Evolutionary conservation across 176 grass and related monocot species (phyloP), one percentile per base, ranked within the genome.

Genomic region (Ampelocalamus luodianensis): DNA sequence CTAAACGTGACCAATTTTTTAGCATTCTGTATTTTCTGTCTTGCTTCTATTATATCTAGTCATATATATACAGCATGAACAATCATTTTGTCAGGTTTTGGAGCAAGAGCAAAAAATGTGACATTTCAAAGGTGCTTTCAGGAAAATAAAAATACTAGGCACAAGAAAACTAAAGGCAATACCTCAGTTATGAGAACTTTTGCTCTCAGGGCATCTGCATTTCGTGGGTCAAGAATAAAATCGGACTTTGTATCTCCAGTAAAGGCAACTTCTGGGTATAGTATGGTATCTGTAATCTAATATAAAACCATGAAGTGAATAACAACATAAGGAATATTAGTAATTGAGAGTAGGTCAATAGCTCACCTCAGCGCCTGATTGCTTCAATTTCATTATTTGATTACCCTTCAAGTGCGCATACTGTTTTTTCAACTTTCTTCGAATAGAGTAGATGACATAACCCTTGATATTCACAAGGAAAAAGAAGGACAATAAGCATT

Each of bases 121-220:
- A 45, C 23, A 74, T 3, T 74, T 10, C 26, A 65, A 65, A 26
- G 27, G 49, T 27, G 38, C 50, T 81, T 61, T 43, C 44, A 82
- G 6, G 12, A 24, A 71, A 66, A 78, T 14, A 78, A 36, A 71
- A 34, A 27, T 15, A 11, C 48, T 40, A 64, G 12, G 23, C 3
- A 79, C 37, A 79, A 51, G 24, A 48, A 78, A 10, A 42, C 50
- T 50, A 10, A 87, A 90, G 50, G 5, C n/a, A 46, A 68, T 92
- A 96, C 96, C 93, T 92, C 91, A 5, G 90, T 96, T 83, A 99
- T 96, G 38, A 94, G 88, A 79, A 99, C 53, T 87, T 96, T 99
- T 78, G 93, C 96, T 91, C 96, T 95, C 69, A 99, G 46, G 15
- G 86, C 96, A 92, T 99, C 96, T 36, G 96, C 90, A 96, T 96